A percentile compares a stretch with the other conserved stretches of the same genome.
Evolutionary conservation across 768 basidiomycete genomes (phyloP).

Genomic region (Tricholoma saponaceum): DNA sequence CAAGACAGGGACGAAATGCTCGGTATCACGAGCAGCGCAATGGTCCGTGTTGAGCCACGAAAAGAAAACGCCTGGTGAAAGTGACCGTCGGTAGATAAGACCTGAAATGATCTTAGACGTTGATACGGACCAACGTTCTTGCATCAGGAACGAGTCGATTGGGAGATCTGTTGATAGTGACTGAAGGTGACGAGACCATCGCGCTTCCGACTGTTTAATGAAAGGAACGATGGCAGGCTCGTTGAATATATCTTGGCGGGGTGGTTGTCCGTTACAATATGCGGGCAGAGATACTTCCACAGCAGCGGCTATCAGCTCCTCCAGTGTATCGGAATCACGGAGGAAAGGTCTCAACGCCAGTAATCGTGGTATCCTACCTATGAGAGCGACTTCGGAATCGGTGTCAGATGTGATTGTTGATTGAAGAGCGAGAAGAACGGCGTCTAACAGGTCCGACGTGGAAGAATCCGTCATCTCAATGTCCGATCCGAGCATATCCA

Average conservation of each 20-base stretch:
- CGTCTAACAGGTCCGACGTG: conserved; percentile 25
- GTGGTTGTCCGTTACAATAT: conserved; percentile 25
- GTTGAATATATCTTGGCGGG: conserved; percentile 2
- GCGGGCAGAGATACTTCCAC: conserved; percentile 37
- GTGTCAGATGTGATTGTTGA: conserved; percentile 14
- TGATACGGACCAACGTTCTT: conserved; percentile 38
- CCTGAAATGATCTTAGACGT: conserved; percentile 39
- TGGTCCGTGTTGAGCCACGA: conserved; percentile 38
- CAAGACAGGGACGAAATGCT: conserved; percentile 35
- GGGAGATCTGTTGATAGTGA: conserved; percentile 18
- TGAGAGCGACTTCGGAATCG: conserved; percentile 23
- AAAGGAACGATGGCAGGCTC: conserved; percentile 17
- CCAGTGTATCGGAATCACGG: conserved; percentile 33
- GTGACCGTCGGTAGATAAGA: conserved; percentile 38
- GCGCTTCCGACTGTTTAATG: conserved; percentile 20
- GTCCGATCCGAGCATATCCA: conserved; percentile 33
- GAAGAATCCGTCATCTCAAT: conserved; percentile 3
- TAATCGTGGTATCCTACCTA: conserved; percentile 31
- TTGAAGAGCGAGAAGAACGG: conserved; percentile 33
- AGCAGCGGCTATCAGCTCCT: conserved; percentile 43
- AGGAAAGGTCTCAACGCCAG: conserved; percentile 32
- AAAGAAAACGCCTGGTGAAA: conserved; percentile 21
- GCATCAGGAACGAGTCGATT: conserved; percentile 33
- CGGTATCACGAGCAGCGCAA: conserved; percentile 17
- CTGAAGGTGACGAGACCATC: conserved; percentile 29